Evolutionary conservation across 257 asterid genomes (phyloP).

Genomic region (Thymus mandschuricus): DNA sequence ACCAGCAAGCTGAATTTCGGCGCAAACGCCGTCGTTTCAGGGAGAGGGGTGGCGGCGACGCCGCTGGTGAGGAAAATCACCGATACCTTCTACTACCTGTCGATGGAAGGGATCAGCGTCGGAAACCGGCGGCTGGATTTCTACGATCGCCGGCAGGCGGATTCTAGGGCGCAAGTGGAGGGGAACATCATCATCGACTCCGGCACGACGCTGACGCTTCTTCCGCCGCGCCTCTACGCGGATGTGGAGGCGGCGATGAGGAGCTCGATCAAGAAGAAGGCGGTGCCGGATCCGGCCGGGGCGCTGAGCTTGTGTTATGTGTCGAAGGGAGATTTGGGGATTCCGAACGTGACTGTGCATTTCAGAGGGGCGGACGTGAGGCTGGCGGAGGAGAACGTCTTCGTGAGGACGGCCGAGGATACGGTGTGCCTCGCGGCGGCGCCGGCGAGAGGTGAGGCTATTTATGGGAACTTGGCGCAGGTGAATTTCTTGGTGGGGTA

Average conservation of each 20-base stretch:
- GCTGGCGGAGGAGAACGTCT: slow-evolving; percentile 27
- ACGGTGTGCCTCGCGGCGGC: slow-evolving; percentile 37
- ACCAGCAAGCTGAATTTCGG: slow-evolving; percentile 36
- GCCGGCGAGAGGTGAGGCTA: not conserved
- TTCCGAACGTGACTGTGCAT: slow-evolving; percentile 31
- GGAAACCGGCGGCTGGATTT: slow-evolving; percentile 10
- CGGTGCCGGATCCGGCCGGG: not conserved
- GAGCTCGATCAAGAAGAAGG: slow-evolving; percentile 20
- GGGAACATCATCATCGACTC: slow-evolving; percentile 43
- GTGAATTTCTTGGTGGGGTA: slow-evolving; percentile 48
- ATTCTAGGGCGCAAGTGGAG: too few species aligned
- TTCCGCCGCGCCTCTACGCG: slow-evolving; percentile 22
- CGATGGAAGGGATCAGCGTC: slow-evolving; percentile 33
- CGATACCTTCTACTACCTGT: not conserved
- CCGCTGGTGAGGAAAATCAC: not conserved
- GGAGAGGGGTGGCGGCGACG: not conserved
- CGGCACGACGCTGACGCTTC: slow-evolving; percentile 42
- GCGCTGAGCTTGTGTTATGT: slow-evolving; percentile 27
- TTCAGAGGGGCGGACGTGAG: slow-evolving; percentile 43
- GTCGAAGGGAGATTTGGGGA: not conserved
- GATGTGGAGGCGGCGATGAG: slow-evolving; percentile 22
- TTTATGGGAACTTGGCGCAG: slow-evolving; percentile 50
- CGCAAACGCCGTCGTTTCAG: not conserved
- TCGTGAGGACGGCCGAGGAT: not conserved
- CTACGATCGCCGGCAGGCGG: not conserved